Evolutionary conservation across 352 stramenopile genomes (phyloP), one percentile per base, ranked within the genome.

Genomic region (Globisporangium spiculum): DNA sequence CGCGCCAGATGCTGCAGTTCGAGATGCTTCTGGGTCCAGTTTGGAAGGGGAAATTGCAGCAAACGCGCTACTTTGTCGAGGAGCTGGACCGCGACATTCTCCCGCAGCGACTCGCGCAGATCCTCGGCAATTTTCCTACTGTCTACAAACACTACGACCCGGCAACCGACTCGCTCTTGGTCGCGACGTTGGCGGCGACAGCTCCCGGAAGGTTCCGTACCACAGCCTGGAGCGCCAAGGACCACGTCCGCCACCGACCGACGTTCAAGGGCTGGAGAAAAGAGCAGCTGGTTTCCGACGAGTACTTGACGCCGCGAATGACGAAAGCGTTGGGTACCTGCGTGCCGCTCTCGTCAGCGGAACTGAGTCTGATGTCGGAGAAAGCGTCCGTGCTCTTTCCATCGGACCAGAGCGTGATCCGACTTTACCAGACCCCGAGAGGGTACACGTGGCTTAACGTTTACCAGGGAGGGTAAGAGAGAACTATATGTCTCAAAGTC

Each of bases 301-400:
- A 88, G 50, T 91, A 92, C 65, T 70, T 93, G 18, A 93, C 86
- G 4, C 86, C 86, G 48, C 78, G 86, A 14, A 89, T 79, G 2
- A 69, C 74, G 26, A 61, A 74, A 30, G 82, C 86, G 4, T 64
- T 75, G 20, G 71, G 64, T 7, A 74, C 79, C 1, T 89, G 75
- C 36, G 74, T 93, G 9, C 72, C 80, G 20, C 66, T 93, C 26
- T 91, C 83, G 3, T 67, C 79, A 20, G 74, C 70, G 3, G 73
- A 92, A 30, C 73, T 93, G 5, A 62, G 66, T 14, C 62, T 72
- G 16, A 65, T 93, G 1, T 65, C 74, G 3, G 79, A 84, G 48
- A 78, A 87, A 56, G 82, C 67, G 24, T 84, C 71, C 36, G 71
- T 79, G 46, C 75, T 89, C 48, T 93, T 83, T 60, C 85, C 86